A percentile compares a stretch with the other conserved stretches of the same genome.
Conservation (phyloP, 148 eudicot species). For the Drosera capensis region DNA sequence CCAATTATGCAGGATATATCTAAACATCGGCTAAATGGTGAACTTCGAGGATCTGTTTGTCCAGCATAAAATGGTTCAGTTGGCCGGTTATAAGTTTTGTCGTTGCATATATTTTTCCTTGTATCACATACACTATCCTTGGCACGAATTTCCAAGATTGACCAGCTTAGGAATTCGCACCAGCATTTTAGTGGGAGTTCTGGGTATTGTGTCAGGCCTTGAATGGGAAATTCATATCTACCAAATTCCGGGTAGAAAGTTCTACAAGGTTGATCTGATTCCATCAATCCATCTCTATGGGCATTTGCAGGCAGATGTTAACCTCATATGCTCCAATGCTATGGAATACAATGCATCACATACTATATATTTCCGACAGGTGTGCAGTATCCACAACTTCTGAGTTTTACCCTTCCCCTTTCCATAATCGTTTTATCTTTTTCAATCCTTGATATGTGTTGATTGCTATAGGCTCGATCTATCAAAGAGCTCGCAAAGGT, state of each 20-base stretch:
- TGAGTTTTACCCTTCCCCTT: too few relatives aligned
- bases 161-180: too few relatives aligned
- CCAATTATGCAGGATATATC: too few relatives aligned
- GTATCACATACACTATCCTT: too few relatives aligned
- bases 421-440: too few relatives aligned
- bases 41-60: too few relatives aligned
- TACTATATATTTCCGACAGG: constrained; percentile 78
- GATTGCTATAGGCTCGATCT: constrained; percentile 42
- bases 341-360: constrained; percentile 78
- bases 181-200: too few relatives aligned
- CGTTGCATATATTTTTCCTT: too few relatives aligned
- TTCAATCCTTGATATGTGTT: neutral
- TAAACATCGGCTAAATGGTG: too few relatives aligned
- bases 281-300: neutral
- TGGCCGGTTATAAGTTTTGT: too few relatives aligned
- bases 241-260: neutral
- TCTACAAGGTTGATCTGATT: neutral
- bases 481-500: constrained; percentile 68
- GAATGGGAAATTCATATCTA: neutral
- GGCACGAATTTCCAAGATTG: too few relatives aligned
- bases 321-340: constrained; percentile 71
- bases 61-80: too few relatives aligned
- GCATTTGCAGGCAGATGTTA: constrained; percentile 58
- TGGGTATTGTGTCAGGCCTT: neutral
- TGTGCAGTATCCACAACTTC: constrained; percentile 12